Base-by-base conservation (phyloP, 257 asterid species). In the Ilex aquifolium region DNA sequence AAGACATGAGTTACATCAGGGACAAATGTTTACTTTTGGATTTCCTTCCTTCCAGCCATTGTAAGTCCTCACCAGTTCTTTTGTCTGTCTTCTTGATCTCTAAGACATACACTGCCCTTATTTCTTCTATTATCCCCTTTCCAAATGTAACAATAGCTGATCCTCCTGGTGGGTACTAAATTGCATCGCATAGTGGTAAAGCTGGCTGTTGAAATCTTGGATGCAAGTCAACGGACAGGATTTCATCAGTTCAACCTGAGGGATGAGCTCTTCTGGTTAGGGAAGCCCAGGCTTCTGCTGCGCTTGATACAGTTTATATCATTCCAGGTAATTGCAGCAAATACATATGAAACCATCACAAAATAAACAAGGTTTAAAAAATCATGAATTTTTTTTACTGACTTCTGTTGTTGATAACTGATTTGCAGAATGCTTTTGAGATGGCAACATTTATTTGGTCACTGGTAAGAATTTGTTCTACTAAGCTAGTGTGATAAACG, bases 241-340 rank as follows among this genome's bases (percentile, higher is more conserved):
- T 62, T 76, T 73, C 82, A 71, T 52, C 76, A 56, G 74, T 88
- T 88, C 80, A 86, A 88, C 65, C 83, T 83, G 60, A 82, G 96
- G 71, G 98, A 91, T 27, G 97, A 88, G 84, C 92, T 86, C 42
- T 91, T 91, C 80, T 91, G 98, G 98, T 91, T 88, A 61, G 97
- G 95, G 66, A 91, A 69, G 27, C 98, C 98, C 39, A 72, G 86
- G 73, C 77, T 91, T 66, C 84, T 88, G 56, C 89, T 91, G 59
- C 80, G 82, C 61, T 64, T 89, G 76, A 88, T 91, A 74, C 98
- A 91, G 58, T 83, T 88, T 44, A 73, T 91, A 64, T 80, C 95
- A 7, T 91, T 88, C 78, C 98, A 91, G 98, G 97, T 88, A n/a
- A 62, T 42, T 46, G 15, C 51, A 59, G 13, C 9, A 53, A 53